Base-by-base conservation (phyloP, 1,139 yeast genomes). In the Taphrina pruni region DNA sequence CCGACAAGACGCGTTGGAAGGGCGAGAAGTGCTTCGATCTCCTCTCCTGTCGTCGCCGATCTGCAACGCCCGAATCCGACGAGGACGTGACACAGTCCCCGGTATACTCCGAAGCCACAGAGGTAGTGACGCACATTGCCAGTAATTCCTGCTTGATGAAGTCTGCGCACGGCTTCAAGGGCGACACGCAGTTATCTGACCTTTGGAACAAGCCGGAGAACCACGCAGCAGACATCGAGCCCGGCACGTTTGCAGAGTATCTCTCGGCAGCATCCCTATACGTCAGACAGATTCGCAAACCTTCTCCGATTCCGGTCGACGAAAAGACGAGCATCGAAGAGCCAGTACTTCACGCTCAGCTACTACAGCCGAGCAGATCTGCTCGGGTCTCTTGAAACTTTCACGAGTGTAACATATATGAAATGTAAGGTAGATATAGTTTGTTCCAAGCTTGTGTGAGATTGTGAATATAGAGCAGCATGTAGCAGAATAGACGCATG, bases 121-220 rank as follows among this genome's bases (percentile, higher is more conserved):
- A 43, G 14, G 43, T 45, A 9, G 54, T 45, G 11, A 14, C 20
- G 21, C 54, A 43, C 3, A 58, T 58, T 11, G 46, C 45, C 7
- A 17, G 43, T 54, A 21, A 58, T n/a, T 45, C 54, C 14, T 45
- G 54, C 26, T 20, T 58, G 36, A 45, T 39, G 54, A 58, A 58
- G 43, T 45, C 52, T 21, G 62, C 45, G 43, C 62, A 58, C 32
- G 62, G 62, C 11, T 58, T 58, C 43, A 58, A 58, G 54, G 62
- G 62, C 32, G 43, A 58, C 21, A 58, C 62, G 14, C 62, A 58
- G n/a, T 32, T 58, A 6, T 58, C 62, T n/a, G 62, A 58, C 21
- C 1, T 58, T 5, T 58, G 62, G 62, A 58, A 58, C 62, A 20
- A 17, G 26, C 52, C 62, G 26, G 62, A 58, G n/a, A 43, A 58